These are phyloP conservation scores for Hyphodiscus sp. DNA, from an alignment of 2,329 filamentous ascomycete genomes.

Conservation along the genomic window DNA sequence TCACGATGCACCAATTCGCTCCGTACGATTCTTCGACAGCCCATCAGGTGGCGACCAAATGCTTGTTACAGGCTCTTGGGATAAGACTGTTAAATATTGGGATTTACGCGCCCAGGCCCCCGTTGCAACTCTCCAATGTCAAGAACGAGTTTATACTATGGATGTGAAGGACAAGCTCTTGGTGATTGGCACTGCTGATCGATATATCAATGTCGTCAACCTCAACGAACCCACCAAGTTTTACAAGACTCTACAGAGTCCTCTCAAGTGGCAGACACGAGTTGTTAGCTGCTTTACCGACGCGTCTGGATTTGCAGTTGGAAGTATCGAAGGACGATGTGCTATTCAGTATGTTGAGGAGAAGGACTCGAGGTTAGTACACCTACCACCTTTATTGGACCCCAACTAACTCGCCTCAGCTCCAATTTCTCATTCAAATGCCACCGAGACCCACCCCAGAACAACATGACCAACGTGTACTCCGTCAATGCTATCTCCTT, in stretches of 20 bases:
- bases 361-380: slow-evolving; percentile 67
- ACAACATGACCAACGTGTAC: slow-evolving; percentile 81
- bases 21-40: slow-evolving; percentile 69
- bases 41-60: slow-evolving; percentile 60
- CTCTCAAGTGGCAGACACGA: slow-evolving; percentile 95
- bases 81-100: slow-evolving; percentile 89
- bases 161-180: slow-evolving; percentile 83
- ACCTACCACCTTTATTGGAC: neutral
- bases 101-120: slow-evolving; percentile 64
- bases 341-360: slow-evolving; percentile 98
- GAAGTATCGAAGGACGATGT: slow-evolving; percentile 93
- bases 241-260: slow-evolving; percentile 94
- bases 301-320: slow-evolving; percentile 85
- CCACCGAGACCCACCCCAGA: slow-evolving; percentile 74
- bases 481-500: slow-evolving; percentile 97
- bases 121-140: slow-evolving; percentile 58
- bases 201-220: slow-evolving; percentile 94
- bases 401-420: slow-evolving; percentile 33
- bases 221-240: slow-evolving; percentile 81
- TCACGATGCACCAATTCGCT: slow-evolving; percentile 77
- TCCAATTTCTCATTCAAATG: slow-evolving; percentile 99
- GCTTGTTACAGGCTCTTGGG: slow-evolving; percentile 88
- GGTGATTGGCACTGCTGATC: slow-evolving; percentile 87
- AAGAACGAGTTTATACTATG: slow-evolving; percentile 84
- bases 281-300: slow-evolving; percentile 94